These are phyloP conservation scores for Scorias spongiosa DNA, from an alignment of 2,329 filamentous ascomycete genomes.

Conservation along the genomic window DNA sequence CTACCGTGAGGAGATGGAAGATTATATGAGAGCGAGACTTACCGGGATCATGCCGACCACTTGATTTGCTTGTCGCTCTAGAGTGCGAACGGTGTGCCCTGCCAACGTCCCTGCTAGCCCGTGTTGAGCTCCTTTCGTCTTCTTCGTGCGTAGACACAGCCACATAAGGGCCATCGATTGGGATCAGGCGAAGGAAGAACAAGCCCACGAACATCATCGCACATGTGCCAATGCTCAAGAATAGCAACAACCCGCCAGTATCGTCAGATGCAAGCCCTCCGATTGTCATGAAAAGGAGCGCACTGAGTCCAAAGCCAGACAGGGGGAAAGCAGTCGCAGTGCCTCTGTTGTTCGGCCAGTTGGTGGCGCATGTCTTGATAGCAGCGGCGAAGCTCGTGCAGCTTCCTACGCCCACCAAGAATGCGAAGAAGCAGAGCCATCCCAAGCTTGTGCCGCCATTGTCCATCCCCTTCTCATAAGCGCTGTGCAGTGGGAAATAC, in stretches of 20 bases:
- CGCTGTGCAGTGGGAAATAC: constrained; percentile 72
- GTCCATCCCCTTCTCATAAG: constrained; percentile 51
- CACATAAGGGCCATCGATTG: constrained; percentile 37
- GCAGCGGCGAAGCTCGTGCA: constrained; percentile 82
- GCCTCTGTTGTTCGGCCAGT: constrained; percentile 81
- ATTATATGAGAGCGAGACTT: no score
- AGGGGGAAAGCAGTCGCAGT: constrained; percentile 89
- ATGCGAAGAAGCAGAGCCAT: constrained; percentile 65
- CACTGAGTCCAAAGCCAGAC: constrained; percentile 84
- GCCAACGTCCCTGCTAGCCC: constrained; percentile 27
- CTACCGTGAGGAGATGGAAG: constrained; percentile 43
- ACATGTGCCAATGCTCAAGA: constrained; percentile 69
- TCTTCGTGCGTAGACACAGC: constrained; percentile 33
- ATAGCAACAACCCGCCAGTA: constrained; percentile 63
- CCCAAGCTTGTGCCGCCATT: constrained; percentile 37
- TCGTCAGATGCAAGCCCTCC: constrained; percentile 67
- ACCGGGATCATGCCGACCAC: constrained; percentile 9
- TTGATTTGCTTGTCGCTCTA: constrained; percentile 24
- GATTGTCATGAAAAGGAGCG: constrained; percentile 83
- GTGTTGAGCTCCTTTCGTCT: constrained; percentile 27
- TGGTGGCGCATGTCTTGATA: constrained; percentile 72
- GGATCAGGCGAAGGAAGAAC: constrained; percentile 69
- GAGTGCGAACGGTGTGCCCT: constrained; percentile 29
- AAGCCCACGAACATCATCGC: constrained; percentile 60
- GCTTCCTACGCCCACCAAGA: constrained; percentile 73